These are phyloP conservation scores for Tylopilus felleus DNA, from an alignment of 768 basidiomycete genomes.

Conservation along the genomic window DNA sequence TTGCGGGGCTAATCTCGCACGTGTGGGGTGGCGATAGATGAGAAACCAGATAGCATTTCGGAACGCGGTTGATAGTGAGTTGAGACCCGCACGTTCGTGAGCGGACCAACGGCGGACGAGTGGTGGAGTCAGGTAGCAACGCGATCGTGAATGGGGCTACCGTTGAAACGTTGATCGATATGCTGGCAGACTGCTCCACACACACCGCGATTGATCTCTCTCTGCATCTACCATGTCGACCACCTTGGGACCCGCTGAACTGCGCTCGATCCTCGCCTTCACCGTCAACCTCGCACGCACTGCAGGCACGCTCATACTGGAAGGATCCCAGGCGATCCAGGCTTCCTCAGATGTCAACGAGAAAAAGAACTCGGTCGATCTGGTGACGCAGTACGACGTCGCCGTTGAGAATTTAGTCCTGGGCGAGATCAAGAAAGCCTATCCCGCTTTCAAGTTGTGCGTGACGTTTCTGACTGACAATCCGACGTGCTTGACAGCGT, in stretches of 20 bases:
- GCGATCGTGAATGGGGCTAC: neutral
- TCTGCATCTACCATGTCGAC: slow-evolving; percentile 28
- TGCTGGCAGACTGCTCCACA: neutral
- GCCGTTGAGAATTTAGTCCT: slow-evolving; percentile 85
- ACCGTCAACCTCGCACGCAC: slow-evolving; percentile 65
- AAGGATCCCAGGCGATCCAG: slow-evolving; percentile 74
- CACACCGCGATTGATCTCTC: neutral
- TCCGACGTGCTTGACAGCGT: neutral
- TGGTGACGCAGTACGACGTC: slow-evolving; percentile 94
- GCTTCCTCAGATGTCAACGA: slow-evolving; percentile 57
- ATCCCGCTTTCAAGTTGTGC: slow-evolving; percentile 82
- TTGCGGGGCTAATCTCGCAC: slow-evolving; percentile 15
- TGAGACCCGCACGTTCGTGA: slow-evolving; percentile 3
- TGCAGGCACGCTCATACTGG: slow-evolving; percentile 73
- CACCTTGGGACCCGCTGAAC: slow-evolving; percentile 38
- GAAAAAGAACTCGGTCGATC: slow-evolving; percentile 93
- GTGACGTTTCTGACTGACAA: slow-evolving; percentile 28
- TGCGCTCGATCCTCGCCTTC: slow-evolving; percentile 64
- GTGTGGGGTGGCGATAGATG: neutral
- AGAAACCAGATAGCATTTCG: slow-evolving; percentile 1
- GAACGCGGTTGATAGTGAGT: neutral
- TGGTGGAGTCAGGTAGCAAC: neutral
- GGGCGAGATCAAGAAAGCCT: slow-evolving; percentile 56
- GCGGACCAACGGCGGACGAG: neutral
- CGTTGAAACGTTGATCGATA: neutral